A percentile compares a stretch with the other conserved stretches of the same genome.
phyloP scores from a whole-genome alignment of 2,329 filamentous ascomycete species.

The Aspergillus neoniger region DNA sequence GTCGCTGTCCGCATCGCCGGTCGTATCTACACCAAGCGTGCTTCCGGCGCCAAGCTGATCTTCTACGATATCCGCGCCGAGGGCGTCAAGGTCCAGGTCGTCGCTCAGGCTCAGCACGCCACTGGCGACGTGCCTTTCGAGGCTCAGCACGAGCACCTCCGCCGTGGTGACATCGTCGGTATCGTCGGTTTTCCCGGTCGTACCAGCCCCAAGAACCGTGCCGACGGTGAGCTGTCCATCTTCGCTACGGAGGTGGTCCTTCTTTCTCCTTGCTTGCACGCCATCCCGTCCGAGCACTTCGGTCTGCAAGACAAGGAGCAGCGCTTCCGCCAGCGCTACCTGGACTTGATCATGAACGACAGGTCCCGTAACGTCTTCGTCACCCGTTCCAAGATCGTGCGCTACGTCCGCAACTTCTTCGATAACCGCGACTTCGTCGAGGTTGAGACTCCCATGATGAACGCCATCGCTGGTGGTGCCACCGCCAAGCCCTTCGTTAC shows the following conservation, averaged over 20 bases:
- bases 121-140: conserved; percentile 72
- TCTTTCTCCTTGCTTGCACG: conserved; percentile 86
- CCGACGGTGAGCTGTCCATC: conserved; percentile 89
- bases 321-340: conserved; percentile 87
- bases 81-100: conserved; percentile 80
- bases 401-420: conserved; percentile 85
- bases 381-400: conserved; percentile 82
- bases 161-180: conserved; percentile 90
- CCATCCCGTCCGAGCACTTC: conserved; percentile 81
- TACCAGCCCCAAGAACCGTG: conserved; percentile 84
- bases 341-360: conserved; percentile 97
- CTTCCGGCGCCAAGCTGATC: conserved; percentile 78
- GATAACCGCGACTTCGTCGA: conserved; percentile 86
- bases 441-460: conserved; percentile 97
- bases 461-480: conserved; percentile 90
- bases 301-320: conserved; percentile 96
- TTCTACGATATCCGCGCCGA: conserved; percentile 86
- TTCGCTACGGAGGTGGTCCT: conserved; percentile 85
- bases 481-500: conserved; percentile 94
- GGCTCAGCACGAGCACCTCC: conserved; percentile 83
- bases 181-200: conserved; percentile 80
- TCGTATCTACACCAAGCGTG: conserved; percentile 85
- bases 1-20: conserved; percentile 76
- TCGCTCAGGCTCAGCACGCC: conserved; percentile 83
- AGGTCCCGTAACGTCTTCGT: conserved; percentile 78